Conservation (phyloP, 2,329 filamentous ascomycete species). For the Epichloe hybrida region DNA sequence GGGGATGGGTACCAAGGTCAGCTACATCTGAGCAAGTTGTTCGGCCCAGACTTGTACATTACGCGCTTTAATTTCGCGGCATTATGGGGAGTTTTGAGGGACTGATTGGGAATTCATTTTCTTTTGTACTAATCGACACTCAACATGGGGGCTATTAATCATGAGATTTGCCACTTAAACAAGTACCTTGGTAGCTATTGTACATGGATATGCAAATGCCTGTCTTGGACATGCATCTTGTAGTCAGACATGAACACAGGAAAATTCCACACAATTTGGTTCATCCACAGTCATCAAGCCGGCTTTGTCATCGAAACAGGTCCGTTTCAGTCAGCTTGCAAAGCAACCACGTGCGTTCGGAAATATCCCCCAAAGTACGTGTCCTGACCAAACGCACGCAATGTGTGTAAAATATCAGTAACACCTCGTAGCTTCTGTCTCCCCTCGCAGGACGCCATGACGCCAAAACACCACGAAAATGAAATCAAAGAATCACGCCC, state of each 20-base stretch:
- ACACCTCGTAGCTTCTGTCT: too few species aligned
- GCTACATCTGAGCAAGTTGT: slow-evolving; percentile 56
- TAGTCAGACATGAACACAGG: too few species aligned
- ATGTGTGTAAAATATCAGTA: too few species aligned
- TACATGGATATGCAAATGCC: background rate
- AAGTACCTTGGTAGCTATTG: background rate
- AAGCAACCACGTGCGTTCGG: too few species aligned
- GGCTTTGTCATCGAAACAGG: too few species aligned
- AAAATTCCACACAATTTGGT: too few species aligned
- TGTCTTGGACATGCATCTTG: too few species aligned
- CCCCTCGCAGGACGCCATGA: background rate
- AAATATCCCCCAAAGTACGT: too few species aligned
- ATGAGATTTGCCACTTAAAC: background rate
- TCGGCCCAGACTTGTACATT: slow-evolving; percentile 1
- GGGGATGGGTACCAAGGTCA: slow-evolving; percentile 95
- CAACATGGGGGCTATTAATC: background rate
- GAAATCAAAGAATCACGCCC: background rate
- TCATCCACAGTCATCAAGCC: too few species aligned
- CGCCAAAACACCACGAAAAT: background rate
- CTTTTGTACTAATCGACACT: background rate
- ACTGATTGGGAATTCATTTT: background rate
- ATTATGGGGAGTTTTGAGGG: slow-evolving; percentile 17
- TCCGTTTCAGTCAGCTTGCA: too few species aligned
- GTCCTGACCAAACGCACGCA: too few species aligned
- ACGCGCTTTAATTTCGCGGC: slow-evolving; percentile 8